These are phyloP conservation scores for Polytolypa hystricis DNA, from an alignment of 2,329 filamentous ascomycete species.

Conservation along the genomic window DNA sequence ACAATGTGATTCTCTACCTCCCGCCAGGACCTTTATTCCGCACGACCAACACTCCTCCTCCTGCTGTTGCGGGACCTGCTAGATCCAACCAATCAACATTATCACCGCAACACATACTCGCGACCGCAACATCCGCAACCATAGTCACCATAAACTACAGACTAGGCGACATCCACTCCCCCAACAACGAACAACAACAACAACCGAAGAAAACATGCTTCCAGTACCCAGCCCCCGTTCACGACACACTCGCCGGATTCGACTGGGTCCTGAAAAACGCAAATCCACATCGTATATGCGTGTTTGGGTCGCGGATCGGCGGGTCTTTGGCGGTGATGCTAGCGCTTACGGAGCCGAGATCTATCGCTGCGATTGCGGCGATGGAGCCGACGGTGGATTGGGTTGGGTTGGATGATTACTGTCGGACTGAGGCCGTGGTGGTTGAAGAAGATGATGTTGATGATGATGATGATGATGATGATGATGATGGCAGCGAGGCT, in stretches of 20 bases:
- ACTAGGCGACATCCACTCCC: conserved; percentile 15
- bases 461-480: background rate
- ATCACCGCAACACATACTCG: conserved; percentile 19
- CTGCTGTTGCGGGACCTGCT: background rate
- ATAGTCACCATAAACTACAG: conserved; percentile 34
- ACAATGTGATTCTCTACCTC: conserved; percentile 27
- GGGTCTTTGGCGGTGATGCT: conserved; percentile 35
- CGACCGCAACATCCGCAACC: conserved; percentile 22
- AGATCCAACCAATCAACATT: background rate
- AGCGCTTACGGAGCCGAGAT: conserved; percentile 29
- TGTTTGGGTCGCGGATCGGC: conserved; percentile 27
- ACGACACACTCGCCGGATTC: conserved; percentile 29
- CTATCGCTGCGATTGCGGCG: conserved; percentile 23
- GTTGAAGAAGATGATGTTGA: conserved; percentile 1
- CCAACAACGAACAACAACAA: background rate
- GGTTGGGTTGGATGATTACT: conserved; percentile 32
- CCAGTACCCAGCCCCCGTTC: conserved; percentile 27
- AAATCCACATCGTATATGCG: conserved; percentile 18
- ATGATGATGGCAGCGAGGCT: conserved; percentile 6
- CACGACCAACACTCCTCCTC: background rate
- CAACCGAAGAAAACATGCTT: conserved; percentile 8
- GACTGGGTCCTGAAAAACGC: conserved; percentile 28
- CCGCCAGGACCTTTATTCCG: conserved; percentile 26
- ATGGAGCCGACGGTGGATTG: conserved; percentile 29
- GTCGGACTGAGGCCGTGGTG: conserved; percentile 11